Evolutionary conservation across 352 stramenopile genomes (phyloP).

Genomic region (Pythium graminicola): DNA sequence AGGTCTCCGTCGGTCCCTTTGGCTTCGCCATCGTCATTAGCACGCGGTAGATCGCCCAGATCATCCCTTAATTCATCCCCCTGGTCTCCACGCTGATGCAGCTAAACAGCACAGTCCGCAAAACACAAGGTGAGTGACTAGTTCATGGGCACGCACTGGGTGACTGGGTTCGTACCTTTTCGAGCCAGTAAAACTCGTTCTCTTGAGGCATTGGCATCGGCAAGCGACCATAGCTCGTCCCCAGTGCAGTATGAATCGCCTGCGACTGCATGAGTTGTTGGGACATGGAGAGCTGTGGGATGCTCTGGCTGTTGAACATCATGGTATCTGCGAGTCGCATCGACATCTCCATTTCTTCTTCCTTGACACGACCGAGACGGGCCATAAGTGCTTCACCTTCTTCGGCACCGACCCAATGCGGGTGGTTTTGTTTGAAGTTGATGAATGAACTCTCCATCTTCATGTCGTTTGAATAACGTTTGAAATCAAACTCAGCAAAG

Average conservation of each 20-base stretch:
- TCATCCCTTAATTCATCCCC: conserved; percentile 18
- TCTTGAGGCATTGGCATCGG: conserved; percentile 45
- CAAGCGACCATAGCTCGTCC: conserved; percentile 34
- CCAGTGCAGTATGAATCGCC: conserved; percentile 73
- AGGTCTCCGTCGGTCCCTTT: conserved; percentile 3
- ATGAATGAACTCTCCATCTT: conserved; percentile 98
- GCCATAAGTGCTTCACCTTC: conserved; percentile 73
- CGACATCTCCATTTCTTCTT: conserved; percentile 83
- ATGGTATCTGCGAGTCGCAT: conserved; percentile 80
- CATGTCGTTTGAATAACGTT: conserved; percentile 86
- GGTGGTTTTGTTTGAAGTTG: conserved; percentile 93
- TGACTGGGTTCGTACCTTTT: conserved; percentile 48
- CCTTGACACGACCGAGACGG: conserved; percentile 61
- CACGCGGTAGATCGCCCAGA: neutral
- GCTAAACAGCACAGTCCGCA: conserved; percentile 29
- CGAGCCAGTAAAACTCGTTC: conserved; percentile 86
- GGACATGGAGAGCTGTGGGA: conserved; percentile 60
- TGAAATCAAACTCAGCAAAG: conserved; percentile 96
- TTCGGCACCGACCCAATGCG: conserved; percentile 67
- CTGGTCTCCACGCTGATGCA: conserved; percentile 56
- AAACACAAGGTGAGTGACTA: conserved; percentile 7
- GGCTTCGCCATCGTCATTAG: neutral
- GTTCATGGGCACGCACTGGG: neutral
- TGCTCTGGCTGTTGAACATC: conserved; percentile 53
- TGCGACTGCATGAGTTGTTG: conserved; percentile 85